Conservation (phyloP, 352 stramenopile species). For the Phytophthora capsici region DNA sequence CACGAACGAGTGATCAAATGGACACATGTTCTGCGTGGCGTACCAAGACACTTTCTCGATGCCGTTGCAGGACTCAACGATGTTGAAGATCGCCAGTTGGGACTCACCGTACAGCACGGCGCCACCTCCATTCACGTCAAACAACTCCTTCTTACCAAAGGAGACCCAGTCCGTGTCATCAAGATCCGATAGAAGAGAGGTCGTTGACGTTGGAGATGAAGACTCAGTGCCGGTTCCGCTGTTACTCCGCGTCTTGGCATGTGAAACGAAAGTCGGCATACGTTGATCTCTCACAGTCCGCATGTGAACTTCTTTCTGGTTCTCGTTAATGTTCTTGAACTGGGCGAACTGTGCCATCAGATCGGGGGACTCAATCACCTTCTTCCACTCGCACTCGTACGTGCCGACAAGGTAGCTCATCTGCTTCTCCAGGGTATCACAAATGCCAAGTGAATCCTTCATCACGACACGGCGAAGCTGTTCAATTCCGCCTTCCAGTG, state of each 20-base stretch:
- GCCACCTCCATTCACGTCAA: conserved; percentile 83
- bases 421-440: conserved; percentile 72
- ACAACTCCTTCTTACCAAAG: conserved; percentile 75
- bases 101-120: conserved; percentile 91
- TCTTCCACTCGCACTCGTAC: conserved; percentile 95
- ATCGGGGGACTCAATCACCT: conserved; percentile 88
- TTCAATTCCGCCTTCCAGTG: conserved; percentile 72
- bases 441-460: conserved; percentile 91
- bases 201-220: conserved; percentile 51
- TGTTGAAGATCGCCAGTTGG: conserved; percentile 93
- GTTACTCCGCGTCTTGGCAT: conserved; percentile 64
- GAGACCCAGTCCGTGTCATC: conserved; percentile 69
- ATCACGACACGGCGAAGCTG: conserved; percentile 78
- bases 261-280: conserved; percentile 55
- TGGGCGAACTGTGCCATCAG: conserved; percentile 87
- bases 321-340: conserved; percentile 91
- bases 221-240: conserved; percentile 42
- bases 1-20: conserved; percentile 93
- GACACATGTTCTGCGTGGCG: conserved; percentile 94
- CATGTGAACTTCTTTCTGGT: conserved; percentile 64
- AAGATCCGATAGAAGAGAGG: conserved; percentile 21
- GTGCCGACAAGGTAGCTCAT: conserved; percentile 92
- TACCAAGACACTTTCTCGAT: conserved; percentile 85
- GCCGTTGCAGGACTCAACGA: conserved; percentile 60
- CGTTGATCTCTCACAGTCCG: conserved; percentile 87